Evolutionary conservation across 768 basidiomycete species (phyloP), one percentile per base, ranked within the genome.

Genomic region (Leccinum imitatum): DNA sequence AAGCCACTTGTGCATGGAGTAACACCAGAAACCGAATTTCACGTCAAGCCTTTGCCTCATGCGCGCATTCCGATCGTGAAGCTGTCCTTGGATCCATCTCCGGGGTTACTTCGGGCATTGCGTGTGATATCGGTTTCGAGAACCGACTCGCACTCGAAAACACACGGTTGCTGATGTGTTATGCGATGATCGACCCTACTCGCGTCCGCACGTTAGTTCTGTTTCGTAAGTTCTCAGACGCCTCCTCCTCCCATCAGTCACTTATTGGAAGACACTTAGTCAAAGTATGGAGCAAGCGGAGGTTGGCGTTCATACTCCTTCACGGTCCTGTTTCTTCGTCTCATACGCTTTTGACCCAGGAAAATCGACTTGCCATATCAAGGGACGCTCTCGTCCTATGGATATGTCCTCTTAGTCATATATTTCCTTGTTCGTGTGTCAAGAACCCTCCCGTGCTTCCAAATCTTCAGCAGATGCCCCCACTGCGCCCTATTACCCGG

Each of bases 11-110:
- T 63, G 67, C 56, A 63, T 51, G 33, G 6, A 21, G 39, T n/a
- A 30, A 33, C 30, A 25, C 50, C 57, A 95, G 94, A 97, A 79
- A 95, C 94, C 39, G 94, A 95, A 73, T 95, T 96, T 71, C 87
- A 90, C 70, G 95, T 98, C 78, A 98, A 98, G 75, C 89, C 94
- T 11, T 80, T 99, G 23, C 95, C 96, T 10, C 91, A 95, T 76
- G 96, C 96, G 11, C 90, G 96, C 68, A 98, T 98, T 80, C 96
- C 96, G 35, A 99, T 99, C 71, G 93, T 99, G 71, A 99, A 99
- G 79, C 82, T 99, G 56, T 93, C 91, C 23, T 84, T 98, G 25
- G 89, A 93, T 71, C 91, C 93, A 15, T 91, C 91, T 3, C 87
- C 87, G 11, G 86, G 87, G 5, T 78, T 93, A 14, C 89, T 9